These are phyloP conservation scores for Sorghum bicolor DNA, from an alignment of 176 grass and related monocot genomes.

Conservation along the genomic window DNA sequence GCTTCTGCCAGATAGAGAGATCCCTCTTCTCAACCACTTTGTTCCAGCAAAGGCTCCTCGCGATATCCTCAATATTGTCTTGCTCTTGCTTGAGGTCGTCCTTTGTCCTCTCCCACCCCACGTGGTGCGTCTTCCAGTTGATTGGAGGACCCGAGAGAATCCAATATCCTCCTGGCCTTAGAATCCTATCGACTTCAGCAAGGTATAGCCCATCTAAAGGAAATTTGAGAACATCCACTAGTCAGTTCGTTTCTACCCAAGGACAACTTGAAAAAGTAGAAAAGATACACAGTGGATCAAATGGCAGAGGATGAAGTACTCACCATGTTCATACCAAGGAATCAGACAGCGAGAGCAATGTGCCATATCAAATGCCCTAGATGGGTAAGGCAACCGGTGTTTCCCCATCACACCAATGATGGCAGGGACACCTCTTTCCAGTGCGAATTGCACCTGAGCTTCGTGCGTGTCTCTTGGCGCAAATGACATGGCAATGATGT, in stretches of 20 bases:
- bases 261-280: constrained; percentile 14
- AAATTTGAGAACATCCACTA: neutral
- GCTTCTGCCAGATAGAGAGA: constrained; percentile 93
- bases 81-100: constrained; percentile 84
- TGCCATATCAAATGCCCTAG: constrained; percentile 95
- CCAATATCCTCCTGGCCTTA: constrained; percentile 95
- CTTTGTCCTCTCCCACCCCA: constrained; percentile 79
- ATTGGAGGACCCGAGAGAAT: constrained; percentile 86
- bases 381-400: constrained; percentile 78
- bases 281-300: neutral
- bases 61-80: constrained; percentile 76
- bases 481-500: constrained; percentile 87
- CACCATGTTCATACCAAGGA: constrained; percentile 71
- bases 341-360: constrained; percentile 94
- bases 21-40: constrained; percentile 77
- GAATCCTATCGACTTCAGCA: constrained; percentile 80
- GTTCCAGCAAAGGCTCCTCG: constrained; percentile 82
- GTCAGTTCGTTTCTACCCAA: neutral
- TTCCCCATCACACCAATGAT: constrained; percentile 91
- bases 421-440: constrained; percentile 91
- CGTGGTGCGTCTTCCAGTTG: constrained; percentile 81
- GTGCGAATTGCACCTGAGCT: constrained; percentile 92
- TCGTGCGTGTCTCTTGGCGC: constrained; percentile 91
- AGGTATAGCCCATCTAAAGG: constrained; percentile 86
- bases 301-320: constrained; percentile 25